Percentiles rank a stretch among this genome's conserved stretches.
Evolutionary conservation across 2,329 filamentous ascomycete species (phyloP).

Genomic region (Lachnellula subtilissima): DNA sequence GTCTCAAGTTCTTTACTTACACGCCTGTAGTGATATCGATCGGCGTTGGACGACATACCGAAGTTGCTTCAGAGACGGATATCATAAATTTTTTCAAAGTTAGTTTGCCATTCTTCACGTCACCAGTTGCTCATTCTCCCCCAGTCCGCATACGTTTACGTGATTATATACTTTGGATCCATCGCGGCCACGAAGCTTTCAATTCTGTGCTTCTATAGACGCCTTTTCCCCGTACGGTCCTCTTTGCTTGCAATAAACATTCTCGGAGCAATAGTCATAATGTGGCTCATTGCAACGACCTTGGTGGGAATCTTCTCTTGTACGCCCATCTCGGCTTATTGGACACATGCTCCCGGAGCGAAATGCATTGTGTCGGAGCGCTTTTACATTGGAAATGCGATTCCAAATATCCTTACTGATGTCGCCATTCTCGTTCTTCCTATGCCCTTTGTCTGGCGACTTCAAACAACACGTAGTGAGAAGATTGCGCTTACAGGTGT

Average conservation of each 20-base stretch:
- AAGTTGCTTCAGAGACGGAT: background rate
- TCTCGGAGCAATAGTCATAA: conserved; percentile 3
- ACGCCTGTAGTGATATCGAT: background rate
- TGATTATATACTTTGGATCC: conserved; percentile 3
- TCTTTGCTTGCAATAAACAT: background rate
- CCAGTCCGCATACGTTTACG: background rate
- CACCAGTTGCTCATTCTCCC: background rate
- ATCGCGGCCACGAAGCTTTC: conserved; percentile 8
- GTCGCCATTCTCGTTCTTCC: conserved; percentile 9
- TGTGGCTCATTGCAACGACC: conserved; percentile 4
- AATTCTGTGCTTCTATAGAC: conserved; percentile 5
- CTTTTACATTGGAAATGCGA: conserved; percentile 5
- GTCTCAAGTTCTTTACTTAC: background rate
- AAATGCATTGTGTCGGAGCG: conserved; percentile 1
- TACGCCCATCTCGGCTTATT: background rate
- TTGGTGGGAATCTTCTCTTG: conserved; percentile 7
- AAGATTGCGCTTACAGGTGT: conserved; percentile 7
- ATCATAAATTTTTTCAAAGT: background rate
- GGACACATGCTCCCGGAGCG: background rate
- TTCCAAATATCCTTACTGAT: conserved; percentile 9
- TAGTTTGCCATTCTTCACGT: background rate
- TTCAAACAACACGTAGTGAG: background rate
- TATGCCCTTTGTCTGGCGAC: conserved; percentile 3
- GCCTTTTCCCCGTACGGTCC: conserved; percentile 2
- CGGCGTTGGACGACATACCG: background rate